phyloP scores from a whole-genome alignment of 2,329 filamentous ascomycete species.

The Fonsecaea monophora region DNA sequence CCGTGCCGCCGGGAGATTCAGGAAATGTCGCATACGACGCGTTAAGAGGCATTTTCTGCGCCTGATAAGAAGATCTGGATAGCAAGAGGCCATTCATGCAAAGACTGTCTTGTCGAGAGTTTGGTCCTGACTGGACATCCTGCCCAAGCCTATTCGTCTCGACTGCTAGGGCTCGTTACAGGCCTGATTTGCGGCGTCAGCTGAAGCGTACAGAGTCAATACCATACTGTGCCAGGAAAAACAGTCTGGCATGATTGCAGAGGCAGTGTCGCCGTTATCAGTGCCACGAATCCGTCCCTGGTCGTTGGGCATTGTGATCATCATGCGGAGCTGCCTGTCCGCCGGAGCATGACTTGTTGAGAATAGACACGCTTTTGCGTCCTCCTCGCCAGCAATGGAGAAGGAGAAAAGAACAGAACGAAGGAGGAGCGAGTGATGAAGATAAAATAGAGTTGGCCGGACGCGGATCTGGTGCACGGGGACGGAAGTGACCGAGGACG shows the following conservation, averaged over 20 bases:
- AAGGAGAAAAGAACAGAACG: background rate
- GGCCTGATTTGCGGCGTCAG: background rate
- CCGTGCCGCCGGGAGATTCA: background rate
- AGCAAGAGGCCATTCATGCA: background rate
- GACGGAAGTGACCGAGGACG: conserved; percentile 20
- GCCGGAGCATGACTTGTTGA: background rate
- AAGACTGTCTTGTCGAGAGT: background rate
- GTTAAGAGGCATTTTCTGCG: background rate
- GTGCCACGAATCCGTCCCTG: background rate
- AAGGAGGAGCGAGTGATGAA: conserved; percentile 10
- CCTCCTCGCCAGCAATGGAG: background rate
- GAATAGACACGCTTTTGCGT: too few species aligned
- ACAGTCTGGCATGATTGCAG: background rate
- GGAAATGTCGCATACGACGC: background rate
- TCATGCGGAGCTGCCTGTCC: background rate
- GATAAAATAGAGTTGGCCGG: conserved; percentile 32
- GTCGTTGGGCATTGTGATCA: background rate
- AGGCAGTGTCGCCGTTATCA: background rate
- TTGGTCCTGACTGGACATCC: background rate
- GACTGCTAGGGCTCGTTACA: background rate
- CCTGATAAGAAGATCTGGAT: background rate
- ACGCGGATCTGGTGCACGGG: background rate
- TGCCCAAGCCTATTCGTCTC: background rate
- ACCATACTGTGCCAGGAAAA: background rate
- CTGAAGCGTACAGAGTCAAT: background rate